Base-by-base conservation (phyloP, 345 rosid genomes). In the Streptanthus diversifolius region DNA sequence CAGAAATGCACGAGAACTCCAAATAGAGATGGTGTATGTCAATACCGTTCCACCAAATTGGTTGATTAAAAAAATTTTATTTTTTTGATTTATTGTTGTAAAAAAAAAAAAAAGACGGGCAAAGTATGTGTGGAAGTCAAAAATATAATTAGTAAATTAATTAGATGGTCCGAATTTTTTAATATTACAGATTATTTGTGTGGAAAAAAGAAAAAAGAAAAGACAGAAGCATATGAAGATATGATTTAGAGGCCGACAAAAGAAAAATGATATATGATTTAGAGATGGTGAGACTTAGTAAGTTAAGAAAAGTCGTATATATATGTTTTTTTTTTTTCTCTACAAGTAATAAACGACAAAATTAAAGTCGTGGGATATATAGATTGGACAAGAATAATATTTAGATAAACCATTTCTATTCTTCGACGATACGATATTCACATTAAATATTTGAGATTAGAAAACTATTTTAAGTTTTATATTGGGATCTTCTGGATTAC, bases 321-420 rank as follows among this genome's bases (percentile, higher is more conserved):
- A 65, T 35, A 40, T 68, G 40, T 70, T 37, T 21, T 70, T 45
- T 2, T n/a, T 1, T 24, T 37, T 13, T 1, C 1, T 25, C 0
- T 40, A 1, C 32, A 60, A 52, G 12, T 58, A 2, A 19, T 37
- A 71, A 27, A 61, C 62, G 68, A 71, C 75, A 71, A 71, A 47
- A 45, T 3, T 44, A 14, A 71, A 60, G 61, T 32, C 39, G 59
- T 70, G 58, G 37, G 39, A 58, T 33, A 44, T 7, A 14, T 37
- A 54, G 21, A 41, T 29, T 41, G 22, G 63, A 43, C 56, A 25
- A 52, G 36, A 11, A n/a, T n/a, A n/a, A n/a, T n/a, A n/a, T n/a
- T n/a, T n/a, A n/a, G n/a, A n/a, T n/a, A 3, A 33, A 21, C n/a
- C 1, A 15, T 11, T 10, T 17, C 12, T 3, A 27, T 39, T 53